Conservation (phyloP, 1,139 yeast genomes). For the Tardiomyces digboiensis region DNA sequence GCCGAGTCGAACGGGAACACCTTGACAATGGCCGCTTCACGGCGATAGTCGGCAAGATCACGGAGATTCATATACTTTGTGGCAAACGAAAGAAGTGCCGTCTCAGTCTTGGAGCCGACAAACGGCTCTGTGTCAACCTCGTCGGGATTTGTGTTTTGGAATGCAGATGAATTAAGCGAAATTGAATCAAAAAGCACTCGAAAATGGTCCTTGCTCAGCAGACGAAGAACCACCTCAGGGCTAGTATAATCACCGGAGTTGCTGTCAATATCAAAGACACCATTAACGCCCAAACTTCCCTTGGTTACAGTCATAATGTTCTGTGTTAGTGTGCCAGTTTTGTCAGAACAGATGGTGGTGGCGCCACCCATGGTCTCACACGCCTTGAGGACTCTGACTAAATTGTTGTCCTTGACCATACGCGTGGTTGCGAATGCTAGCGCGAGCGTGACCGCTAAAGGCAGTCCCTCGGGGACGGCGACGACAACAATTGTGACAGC, state of each 20-base stretch:
- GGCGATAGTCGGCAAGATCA: slow-evolving; percentile 34
- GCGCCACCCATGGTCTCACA: slow-evolving; percentile 99
- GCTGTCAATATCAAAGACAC: slow-evolving; percentile 30
- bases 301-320: slow-evolving; percentile 84
- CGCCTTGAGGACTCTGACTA: slow-evolving; percentile 86
- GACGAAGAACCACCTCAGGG: slow-evolving; percentile 5
- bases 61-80: slow-evolving; percentile 44
- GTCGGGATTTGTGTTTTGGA: slow-evolving; percentile 45
- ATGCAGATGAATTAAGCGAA: slow-evolving; percentile 78
- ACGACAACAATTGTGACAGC: slow-evolving; percentile 91
- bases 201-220: slow-evolving; percentile 2
- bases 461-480: slow-evolving; percentile 98
- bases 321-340: slow-evolving; percentile 94
- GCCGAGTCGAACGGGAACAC: slow-evolving; percentile 87
- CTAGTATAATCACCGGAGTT: slow-evolving; percentile 9
- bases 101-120: slow-evolving; percentile 91
- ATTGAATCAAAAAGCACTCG: slow-evolving; percentile 48
- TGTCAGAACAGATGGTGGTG: slow-evolving; percentile 93
- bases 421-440: slow-evolving; percentile 96
- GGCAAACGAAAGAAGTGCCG: slow-evolving; percentile 72
- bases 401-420: slow-evolving; percentile 94
- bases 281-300: slow-evolving; percentile 47
- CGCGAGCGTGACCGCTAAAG: slow-evolving; percentile 92
- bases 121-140: slow-evolving; percentile 35
- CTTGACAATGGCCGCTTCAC: slow-evolving; percentile 43